phyloP scores from a whole-genome alignment of 495 filamentous ascomycete genomes.

The Tuber umbilicatum region DNA sequence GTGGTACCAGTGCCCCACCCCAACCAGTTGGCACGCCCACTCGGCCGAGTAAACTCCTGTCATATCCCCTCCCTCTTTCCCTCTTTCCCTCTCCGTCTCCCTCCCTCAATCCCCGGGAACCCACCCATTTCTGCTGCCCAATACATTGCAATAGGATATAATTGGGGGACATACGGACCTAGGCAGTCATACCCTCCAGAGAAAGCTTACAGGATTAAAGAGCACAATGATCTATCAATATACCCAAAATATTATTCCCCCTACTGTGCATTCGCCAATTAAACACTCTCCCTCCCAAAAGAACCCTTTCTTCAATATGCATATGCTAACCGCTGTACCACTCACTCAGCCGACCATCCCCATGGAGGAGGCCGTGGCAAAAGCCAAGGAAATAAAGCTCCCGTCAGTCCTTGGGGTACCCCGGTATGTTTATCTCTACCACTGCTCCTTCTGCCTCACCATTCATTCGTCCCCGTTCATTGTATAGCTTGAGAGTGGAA shows the following conservation, averaged over 20 bases:
- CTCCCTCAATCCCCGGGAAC: not conserved
- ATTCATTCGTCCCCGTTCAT: not conserved
- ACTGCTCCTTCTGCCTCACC: not conserved
- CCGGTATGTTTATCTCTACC: constrained; percentile 59
- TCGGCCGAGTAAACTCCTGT: not conserved
- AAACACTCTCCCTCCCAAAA: not conserved
- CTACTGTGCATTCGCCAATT: not conserved
- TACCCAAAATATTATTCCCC: not conserved
- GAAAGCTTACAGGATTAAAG: not conserved
- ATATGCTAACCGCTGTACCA: constrained; percentile 39
- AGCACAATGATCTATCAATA: not conserved
- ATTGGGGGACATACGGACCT: not conserved
- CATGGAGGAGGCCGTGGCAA: constrained; percentile 98
- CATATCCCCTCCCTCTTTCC: not conserved
- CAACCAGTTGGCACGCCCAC: not conserved
- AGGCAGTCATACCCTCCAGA: not conserved
- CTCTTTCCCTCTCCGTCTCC: not conserved
- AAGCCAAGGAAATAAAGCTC: constrained; percentile 92
- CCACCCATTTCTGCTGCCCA: not conserved
- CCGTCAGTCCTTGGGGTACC: constrained; percentile 90
- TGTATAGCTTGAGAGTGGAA: not conserved
- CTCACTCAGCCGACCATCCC: constrained; percentile 67
- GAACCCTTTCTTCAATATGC: not conserved
- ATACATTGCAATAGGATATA: not conserved
- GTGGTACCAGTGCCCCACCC: not conserved